Conservation (phyloP, 257 asterid genomes). For the Scutellaria barbata region DNA sequence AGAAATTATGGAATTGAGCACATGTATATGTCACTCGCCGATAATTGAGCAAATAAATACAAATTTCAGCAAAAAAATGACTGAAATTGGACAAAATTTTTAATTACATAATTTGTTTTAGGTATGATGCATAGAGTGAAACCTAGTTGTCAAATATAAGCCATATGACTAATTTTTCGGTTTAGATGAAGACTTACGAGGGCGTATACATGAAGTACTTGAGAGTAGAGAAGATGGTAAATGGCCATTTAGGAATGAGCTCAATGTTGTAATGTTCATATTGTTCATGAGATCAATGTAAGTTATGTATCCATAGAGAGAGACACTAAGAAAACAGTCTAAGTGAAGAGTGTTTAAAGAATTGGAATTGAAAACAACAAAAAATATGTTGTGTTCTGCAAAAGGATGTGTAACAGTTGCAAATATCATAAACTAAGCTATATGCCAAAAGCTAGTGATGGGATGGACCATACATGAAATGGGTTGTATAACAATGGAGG, state of each 20-base stretch:
- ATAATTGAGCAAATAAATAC: too few species aligned
- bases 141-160: slow-evolving; percentile 44
- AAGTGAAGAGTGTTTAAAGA: slow-evolving; percentile 33
- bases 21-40: too few species aligned
- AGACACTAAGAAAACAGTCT: slow-evolving; percentile 41
- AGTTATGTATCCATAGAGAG: slow-evolving; percentile 48
- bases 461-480: slow-evolving; percentile 67
- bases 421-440: not conserved
- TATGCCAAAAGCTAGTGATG: too few species aligned
- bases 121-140: slow-evolving; percentile 74
- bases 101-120: too few species aligned
- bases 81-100: too few species aligned
- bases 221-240: slow-evolving; percentile 59
- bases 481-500: slow-evolving; percentile 80
- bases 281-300: slow-evolving; percentile 63
- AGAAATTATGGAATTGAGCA: too few species aligned
- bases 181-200: slow-evolving; percentile 48
- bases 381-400: slow-evolving; percentile 56
- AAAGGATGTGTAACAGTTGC: slow-evolving; percentile 67
- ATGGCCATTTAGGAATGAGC: slow-evolving; percentile 49
- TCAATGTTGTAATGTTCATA: slow-evolving; percentile 69
- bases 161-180: not conserved
- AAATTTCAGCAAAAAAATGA: too few species aligned
- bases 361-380: slow-evolving; percentile 46
- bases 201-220: slow-evolving; percentile 67